Conservation (phyloP, 495 filamentous ascomycete genomes). For the Aspergillus indologenus region DNA sequence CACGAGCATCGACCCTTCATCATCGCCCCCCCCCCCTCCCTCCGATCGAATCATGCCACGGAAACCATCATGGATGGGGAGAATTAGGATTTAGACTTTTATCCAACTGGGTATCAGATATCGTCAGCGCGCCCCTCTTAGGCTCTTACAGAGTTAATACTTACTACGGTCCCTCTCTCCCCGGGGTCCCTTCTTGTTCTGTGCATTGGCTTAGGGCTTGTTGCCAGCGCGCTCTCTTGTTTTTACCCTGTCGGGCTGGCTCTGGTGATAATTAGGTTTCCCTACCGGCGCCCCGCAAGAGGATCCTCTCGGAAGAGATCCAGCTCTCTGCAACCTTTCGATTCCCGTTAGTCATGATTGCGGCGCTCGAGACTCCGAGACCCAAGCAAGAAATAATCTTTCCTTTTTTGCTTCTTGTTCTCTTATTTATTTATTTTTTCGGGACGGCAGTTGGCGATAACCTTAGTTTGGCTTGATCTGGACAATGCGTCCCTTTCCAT, state of each 20-base stretch:
- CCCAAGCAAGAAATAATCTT: too few species aligned
- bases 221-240: background rate
- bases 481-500: slow-evolving; percentile 9
- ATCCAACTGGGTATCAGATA: slow-evolving; percentile 1
- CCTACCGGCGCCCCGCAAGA: slow-evolving; percentile 16
- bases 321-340: background rate
- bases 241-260: slow-evolving; percentile 6
- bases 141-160: too few species aligned
- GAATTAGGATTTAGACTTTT: slow-evolving; percentile 5
- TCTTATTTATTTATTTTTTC: slow-evolving; percentile 9
- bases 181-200: background rate
- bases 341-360: slow-evolving; percentile 4
- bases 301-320: slow-evolving; percentile 13
- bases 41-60: slow-evolving; percentile 2
- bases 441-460: slow-evolving; percentile 28
- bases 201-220: background rate
- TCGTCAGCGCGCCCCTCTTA: background rate
- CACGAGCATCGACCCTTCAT: background rate
- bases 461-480: slow-evolving; percentile 22
- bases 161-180: background rate
- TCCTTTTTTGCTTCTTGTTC: too few species aligned
- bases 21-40: too few species aligned
- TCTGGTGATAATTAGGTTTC: slow-evolving; percentile 6
- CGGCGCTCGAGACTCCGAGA: background rate
- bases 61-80: background rate